A percentile compares a stretch with the other conserved stretches of the same genome.
Conservation (phyloP, 352 stramenopile species). For the Blastocystis sp. region DNA sequence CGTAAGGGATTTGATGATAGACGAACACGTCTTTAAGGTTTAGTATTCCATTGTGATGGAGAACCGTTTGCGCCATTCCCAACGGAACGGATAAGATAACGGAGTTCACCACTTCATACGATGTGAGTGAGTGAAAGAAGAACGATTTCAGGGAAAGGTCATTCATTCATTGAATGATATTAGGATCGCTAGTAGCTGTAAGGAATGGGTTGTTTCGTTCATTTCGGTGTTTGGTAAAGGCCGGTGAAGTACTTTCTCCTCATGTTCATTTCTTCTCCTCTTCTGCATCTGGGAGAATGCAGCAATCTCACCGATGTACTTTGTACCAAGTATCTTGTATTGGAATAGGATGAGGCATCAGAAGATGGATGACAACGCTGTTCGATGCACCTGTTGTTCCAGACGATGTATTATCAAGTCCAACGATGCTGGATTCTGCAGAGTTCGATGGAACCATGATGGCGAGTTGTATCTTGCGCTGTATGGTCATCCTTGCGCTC, state of each 20-base stretch:
- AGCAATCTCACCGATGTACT: neutral
- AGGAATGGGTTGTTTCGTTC: no score
- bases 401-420: neutral
- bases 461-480: neutral
- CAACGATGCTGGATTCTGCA: neutral
- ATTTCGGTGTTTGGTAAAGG: no score
- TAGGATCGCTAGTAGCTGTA: no score
- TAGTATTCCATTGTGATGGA: neutral
- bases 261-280: no score
- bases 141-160: neutral
- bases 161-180: neutral
- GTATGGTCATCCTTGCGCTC: constrained; percentile 18
- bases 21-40: neutral
- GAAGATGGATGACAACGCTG: neutral
- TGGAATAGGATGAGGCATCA: neutral
- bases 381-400: neutral
- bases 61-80: neutral
- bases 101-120: neutral
- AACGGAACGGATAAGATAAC: neutral
- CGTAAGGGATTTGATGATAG: neutral
- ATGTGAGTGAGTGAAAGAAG: neutral
- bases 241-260: no score
- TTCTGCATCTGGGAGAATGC: no score
- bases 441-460: neutral
- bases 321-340: neutral